Evolutionary conservation across 768 basidiomycete genomes (phyloP).

Genomic region (Collybiopsis confluens): DNA sequence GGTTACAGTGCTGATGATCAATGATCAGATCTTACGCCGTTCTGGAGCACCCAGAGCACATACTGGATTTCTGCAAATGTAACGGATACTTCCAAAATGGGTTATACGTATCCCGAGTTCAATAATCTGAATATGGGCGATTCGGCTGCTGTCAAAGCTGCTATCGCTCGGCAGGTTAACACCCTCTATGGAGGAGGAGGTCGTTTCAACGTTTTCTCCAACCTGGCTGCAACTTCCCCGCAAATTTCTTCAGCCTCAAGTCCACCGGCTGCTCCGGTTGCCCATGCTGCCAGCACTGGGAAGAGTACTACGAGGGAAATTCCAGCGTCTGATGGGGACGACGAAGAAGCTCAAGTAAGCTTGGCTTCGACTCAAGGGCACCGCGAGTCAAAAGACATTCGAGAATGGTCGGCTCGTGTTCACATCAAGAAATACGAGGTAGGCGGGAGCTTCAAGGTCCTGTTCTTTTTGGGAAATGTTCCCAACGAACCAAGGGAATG

Average conservation of each 20-base stretch:
- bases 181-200: conserved; percentile 27
- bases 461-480: conserved; percentile 43
- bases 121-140: conserved; percentile 30
- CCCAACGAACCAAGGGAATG: conserved; percentile 34
- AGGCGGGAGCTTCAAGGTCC: conserved; percentile 37
- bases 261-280: neutral
- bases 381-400: conserved; percentile 10
- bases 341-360: neutral
- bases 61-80: conserved; percentile 37
- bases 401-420: conserved; percentile 42
- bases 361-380: neutral
- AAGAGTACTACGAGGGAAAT: neutral
- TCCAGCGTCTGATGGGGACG: neutral
- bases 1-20: neutral
- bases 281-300: neutral
- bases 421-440: conserved; percentile 39
- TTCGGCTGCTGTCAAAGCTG: conserved; percentile 19
- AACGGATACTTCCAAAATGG: conserved; percentile 26
- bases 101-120: conserved; percentile 52
- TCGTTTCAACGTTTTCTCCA: neutral
- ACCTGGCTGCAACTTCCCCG: neutral
- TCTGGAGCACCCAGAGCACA: conserved; percentile 32
- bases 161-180: conserved; percentile 31
- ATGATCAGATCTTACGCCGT: conserved; percentile 38
- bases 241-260: neutral